phyloP scores from a whole-genome alignment of 2,329 filamentous ascomycete genomes.

The Dendrostoma leiphaemia region DNA sequence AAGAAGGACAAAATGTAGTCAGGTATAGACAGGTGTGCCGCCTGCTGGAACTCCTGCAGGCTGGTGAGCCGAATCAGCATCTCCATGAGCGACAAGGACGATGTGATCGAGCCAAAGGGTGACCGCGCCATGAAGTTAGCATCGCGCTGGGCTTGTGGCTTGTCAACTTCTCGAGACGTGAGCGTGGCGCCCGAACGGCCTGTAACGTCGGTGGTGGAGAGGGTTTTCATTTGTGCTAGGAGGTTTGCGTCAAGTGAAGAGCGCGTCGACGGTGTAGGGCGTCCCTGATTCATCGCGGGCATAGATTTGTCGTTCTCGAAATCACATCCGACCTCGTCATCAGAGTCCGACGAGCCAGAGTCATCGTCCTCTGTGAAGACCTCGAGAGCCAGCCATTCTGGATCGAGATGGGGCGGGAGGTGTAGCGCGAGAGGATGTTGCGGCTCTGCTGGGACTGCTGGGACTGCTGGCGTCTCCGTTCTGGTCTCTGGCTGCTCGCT shows the following conservation, averaged over 20 bases:
- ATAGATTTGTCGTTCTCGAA: constrained; percentile 24
- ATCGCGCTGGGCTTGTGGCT: constrained; percentile 13
- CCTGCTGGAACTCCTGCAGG: constrained; percentile 88
- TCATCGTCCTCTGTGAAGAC: constrained; percentile 69
- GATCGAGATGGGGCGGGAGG: constrained; percentile 74
- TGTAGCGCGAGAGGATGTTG: constrained; percentile 41
- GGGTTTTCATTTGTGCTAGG: constrained; percentile 38
- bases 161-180: constrained; percentile 1
- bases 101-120: constrained; percentile 51
- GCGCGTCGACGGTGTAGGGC: constrained; percentile 16
- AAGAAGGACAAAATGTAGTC: constrained; percentile 91
- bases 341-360: constrained; percentile 39
- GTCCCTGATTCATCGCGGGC: constrained; percentile 3
- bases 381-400: constrained; percentile 89
- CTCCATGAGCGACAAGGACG: constrained; percentile 74
- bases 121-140: constrained; percentile 39
- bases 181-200: constrained; percentile 3
- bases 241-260: constrained; percentile 36
- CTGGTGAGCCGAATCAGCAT: constrained; percentile 83
- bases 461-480: background rate
- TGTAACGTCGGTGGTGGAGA: constrained; percentile 22
- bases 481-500: constrained; percentile 21
- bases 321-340: constrained; percentile 29
- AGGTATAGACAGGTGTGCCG: constrained; percentile 82
- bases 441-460: constrained; percentile 7